Evolutionary conservation across 208 protist species (phyloP), one percentile per base, ranked within the genome.

Genomic region (Acanthamoeba culbertsoni): DNA sequence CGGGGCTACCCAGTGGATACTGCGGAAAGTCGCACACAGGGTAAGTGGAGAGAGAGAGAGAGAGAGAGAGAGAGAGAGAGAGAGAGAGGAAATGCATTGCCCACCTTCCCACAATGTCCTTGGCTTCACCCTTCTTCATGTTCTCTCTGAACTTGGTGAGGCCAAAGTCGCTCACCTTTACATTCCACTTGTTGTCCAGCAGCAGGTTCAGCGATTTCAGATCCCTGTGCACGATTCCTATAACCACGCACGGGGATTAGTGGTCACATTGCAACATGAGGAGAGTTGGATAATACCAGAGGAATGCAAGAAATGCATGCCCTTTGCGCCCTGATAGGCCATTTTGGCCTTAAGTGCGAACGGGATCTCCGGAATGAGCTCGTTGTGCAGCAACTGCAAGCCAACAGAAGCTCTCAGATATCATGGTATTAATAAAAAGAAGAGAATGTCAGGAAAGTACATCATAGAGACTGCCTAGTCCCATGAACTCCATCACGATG

Each of bases 131-230:
- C 16, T 37, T 20, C 14, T 75, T n/a, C 5, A 23, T 35, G n/a
- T 86, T 86, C 63, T 42, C n/a, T 43, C 63, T 86, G n/a, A 86
- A 33, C 40, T 86, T 86, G 43, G 73, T 86, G 40, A 86, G 33
- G 12, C 73, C 73, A 86, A 86, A 86, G 73, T 86, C 73, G 1
- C 23, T 2, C 4, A 86, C 23, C 26, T 86, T 86, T 3, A 86
- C 45, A 28, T 86, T 86, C 73, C 73, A 86, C 5, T 86, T 55
- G 40, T 10, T n/a, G 43, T 86, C 73, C n/a, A 86, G 73, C 40
- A 86, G 37, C 7, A 86, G n/a, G 73, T 86, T 86, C 7, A 86
- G 45, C 18, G 43, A 57, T 42, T 86, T 86, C 4, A 86, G 43
- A 28, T 86, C 73, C 4, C 73, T 48, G 37, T 73, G 63, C 6